phyloP scores from a whole-genome alignment of 495 filamentous ascomycete species.

The Penicillium steckii region DNA sequence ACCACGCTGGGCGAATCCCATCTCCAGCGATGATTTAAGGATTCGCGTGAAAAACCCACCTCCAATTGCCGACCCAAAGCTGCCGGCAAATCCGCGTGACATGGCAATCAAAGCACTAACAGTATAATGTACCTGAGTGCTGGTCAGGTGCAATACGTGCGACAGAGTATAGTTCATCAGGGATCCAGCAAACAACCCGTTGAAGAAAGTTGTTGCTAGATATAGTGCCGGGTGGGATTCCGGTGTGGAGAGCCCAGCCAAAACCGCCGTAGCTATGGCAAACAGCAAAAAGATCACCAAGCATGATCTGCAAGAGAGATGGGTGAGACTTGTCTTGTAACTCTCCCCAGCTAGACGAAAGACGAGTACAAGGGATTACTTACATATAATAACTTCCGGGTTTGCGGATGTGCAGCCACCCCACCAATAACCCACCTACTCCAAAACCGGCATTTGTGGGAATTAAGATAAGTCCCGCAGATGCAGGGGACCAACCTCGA shows the following conservation, averaged over 20 bases:
- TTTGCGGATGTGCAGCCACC: conserved; percentile 67
- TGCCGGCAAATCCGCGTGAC: conserved; percentile 71
- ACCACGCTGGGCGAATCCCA: conserved; percentile 55
- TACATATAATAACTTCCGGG: conserved; percentile 62
- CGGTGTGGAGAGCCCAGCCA: conserved; percentile 52
- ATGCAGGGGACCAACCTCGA: conserved; percentile 59
- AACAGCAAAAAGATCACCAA: conserved; percentile 56
- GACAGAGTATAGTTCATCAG: conserved; percentile 75
- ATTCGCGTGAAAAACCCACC: conserved; percentile 70
- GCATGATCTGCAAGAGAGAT: conserved; percentile 38
- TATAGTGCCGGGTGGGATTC: conserved; percentile 45
- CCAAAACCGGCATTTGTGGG: conserved; percentile 77
- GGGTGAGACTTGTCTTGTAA: neutral
- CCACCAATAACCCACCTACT: conserved; percentile 64
- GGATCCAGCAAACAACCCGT: conserved; percentile 68
- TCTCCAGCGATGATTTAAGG: conserved; percentile 52
- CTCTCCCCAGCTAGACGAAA: neutral
- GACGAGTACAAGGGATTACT: conserved; percentile 5
- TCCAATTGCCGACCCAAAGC: conserved; percentile 73
- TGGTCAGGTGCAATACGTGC: conserved; percentile 69
- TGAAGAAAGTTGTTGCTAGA: conserved; percentile 55
- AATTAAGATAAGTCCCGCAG: conserved; percentile 68
- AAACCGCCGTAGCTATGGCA: conserved; percentile 43
- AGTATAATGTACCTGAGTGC: conserved; percentile 62
- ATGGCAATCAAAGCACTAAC: conserved; percentile 68